These are phyloP conservation scores for Coemansia sp. DNA, from an alignment of 192 early-diverging fungal genomes.

Conservation along the genomic window DNA sequence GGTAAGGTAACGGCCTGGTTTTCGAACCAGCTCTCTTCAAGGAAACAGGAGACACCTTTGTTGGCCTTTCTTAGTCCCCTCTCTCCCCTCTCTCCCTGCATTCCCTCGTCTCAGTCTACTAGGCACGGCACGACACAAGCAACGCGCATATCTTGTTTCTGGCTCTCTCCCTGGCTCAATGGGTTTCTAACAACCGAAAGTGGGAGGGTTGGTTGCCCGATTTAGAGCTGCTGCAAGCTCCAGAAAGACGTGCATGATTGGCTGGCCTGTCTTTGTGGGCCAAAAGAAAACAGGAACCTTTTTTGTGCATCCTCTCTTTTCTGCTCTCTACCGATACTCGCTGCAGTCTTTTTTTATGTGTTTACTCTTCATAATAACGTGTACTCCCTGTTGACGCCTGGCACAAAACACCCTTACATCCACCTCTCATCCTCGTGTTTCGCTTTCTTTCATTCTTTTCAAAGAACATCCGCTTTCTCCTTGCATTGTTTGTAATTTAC, in stretches of 20 bases:
- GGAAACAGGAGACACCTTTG: too few species aligned
- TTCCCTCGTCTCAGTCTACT: too few species aligned
- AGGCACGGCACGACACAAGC: too few species aligned
- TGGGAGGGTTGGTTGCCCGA: too few species aligned
- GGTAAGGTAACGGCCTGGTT: neutral
- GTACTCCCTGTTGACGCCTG: neutral
- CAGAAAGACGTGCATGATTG: too few species aligned
- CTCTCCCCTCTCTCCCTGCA: too few species aligned
- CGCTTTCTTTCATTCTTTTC: neutral
- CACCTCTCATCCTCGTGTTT: neutral
- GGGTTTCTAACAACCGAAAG: too few species aligned
- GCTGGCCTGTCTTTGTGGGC: too few species aligned
- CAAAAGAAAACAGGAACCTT: neutral
- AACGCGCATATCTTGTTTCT: too few species aligned
- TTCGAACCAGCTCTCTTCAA: neutral
- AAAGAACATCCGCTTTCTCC: neutral
- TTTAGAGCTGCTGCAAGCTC: too few species aligned
- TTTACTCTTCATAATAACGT: neutral
- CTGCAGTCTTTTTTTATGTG: neutral
- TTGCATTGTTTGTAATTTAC: neutral
- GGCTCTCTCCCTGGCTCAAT: too few species aligned
- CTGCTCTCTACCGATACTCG: neutral
- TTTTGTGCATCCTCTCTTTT: neutral
- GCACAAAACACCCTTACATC: neutral
- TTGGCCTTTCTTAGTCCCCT: too few species aligned